These are phyloP conservation scores for Arthrinium puccinioides DNA, from an alignment of 2,329 filamentous ascomycete species.

Conservation along the genomic window DNA sequence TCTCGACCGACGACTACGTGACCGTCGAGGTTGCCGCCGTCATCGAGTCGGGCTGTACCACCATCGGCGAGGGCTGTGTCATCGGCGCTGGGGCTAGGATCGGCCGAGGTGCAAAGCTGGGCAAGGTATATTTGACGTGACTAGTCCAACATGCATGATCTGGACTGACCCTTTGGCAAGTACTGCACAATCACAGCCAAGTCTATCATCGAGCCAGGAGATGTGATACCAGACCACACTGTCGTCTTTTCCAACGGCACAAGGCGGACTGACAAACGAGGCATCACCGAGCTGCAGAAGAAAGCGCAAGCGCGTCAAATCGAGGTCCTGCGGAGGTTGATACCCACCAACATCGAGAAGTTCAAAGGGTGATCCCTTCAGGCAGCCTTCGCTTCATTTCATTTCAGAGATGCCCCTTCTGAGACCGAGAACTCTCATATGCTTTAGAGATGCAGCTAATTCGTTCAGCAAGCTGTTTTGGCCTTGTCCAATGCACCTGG, in stretches of 20 bases:
- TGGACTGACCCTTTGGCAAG: slow-evolving; percentile 24
- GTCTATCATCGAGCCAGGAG: slow-evolving; percentile 49
- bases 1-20: slow-evolving; percentile 53
- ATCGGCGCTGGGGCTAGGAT: slow-evolving; percentile 55
- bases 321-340: slow-evolving; percentile 58
- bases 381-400: background rate
- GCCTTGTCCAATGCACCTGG: no score
- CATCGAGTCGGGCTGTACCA: slow-evolving; percentile 55
- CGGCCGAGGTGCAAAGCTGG: slow-evolving; percentile 53
- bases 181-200: slow-evolving; percentile 65
- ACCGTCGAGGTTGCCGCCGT: slow-evolving; percentile 52
- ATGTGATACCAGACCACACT: slow-evolving; percentile 56
- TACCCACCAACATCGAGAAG: slow-evolving; percentile 54
- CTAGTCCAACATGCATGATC: no score
- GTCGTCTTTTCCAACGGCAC: slow-evolving; percentile 62
- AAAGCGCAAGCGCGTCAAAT: slow-evolving; percentile 61
- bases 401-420: no score
- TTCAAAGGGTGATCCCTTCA: slow-evolving; percentile 16
- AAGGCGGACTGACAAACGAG: slow-evolving; percentile 49
- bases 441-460: no score
- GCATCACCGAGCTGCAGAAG: slow-evolving; percentile 56
- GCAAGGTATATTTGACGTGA: slow-evolving; percentile 56
- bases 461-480: no score
- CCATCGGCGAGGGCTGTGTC: slow-evolving; percentile 52
- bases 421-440: no score